Evolutionary conservation across 2,329 filamentous ascomycete species (phyloP).

Genomic region (Fusarium luffae): DNA sequence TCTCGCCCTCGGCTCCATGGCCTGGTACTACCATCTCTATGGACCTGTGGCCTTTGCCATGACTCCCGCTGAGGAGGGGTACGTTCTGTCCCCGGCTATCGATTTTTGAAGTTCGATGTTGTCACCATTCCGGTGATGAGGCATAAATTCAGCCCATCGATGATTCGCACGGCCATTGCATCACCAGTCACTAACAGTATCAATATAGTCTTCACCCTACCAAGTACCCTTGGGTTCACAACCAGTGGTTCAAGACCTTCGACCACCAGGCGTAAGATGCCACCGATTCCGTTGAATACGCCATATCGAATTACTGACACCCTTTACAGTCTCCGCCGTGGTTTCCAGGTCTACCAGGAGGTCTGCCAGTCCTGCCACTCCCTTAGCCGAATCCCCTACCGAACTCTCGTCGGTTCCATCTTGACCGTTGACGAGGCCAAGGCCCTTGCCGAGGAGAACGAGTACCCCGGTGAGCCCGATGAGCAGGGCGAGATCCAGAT

Average conservation of each 20-base stretch:
- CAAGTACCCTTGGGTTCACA: conserved; percentile 94
- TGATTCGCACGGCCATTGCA: conserved; percentile 23
- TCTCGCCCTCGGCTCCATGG: conserved; percentile 87
- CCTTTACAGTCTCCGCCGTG: conserved; percentile 83
- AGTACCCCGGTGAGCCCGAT: conserved; percentile 98
- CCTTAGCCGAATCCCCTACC: conserved; percentile 92
- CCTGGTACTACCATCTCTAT: conserved; percentile 98
- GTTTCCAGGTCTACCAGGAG: conserved; percentile 99
- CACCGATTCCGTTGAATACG: conserved; percentile 9
- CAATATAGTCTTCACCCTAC: conserved; percentile 83
- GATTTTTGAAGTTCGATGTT: conserved; percentile 14
- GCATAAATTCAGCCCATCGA: conserved; percentile 49
- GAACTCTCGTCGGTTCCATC: conserved; percentile 86
- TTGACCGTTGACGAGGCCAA: conserved; percentile 99
- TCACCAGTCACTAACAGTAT: conserved; percentile 46
- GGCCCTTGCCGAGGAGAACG: conserved; percentile 95
- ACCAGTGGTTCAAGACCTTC: conserved; percentile 92
- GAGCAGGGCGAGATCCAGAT: conserved; percentile 98
- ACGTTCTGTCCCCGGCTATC: conserved; percentile 60
- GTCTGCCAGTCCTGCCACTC: conserved; percentile 99
- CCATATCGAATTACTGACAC: conserved; percentile 32
- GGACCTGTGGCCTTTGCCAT: conserved; percentile 87
- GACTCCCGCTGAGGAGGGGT: conserved; percentile 98
- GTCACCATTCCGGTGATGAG: conserved; percentile 43
- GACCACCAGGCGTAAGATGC: conserved; percentile 91